Evolutionary conservation across 306 rosid genomes (phyloP).

Genomic region (Herpetospermum pedunculosum): DNA sequence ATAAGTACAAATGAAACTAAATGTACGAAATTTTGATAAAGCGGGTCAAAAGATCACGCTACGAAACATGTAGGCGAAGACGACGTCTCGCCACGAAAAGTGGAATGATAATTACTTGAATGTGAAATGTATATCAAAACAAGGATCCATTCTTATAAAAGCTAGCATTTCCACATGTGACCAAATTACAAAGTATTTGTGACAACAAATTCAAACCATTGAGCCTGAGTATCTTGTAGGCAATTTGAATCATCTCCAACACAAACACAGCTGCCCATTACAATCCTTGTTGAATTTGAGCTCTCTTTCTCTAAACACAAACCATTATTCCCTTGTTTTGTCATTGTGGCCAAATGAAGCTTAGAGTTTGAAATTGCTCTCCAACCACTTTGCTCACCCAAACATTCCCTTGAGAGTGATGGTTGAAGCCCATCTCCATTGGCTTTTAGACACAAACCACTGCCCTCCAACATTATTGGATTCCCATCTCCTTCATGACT

Average conservation of each 20-base stretch:
- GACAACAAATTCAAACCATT: conserved; percentile 32
- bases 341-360: conserved; percentile 31
- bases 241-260: conserved; percentile 18
- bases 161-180: background rate
- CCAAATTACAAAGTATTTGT: conserved; percentile 15
- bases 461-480: conserved; percentile 16
- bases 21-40: too few species aligned
- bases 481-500: conserved; percentile 19
- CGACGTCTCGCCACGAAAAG: too few species aligned
- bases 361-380: conserved; percentile 15
- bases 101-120: too few species aligned
- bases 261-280: conserved; percentile 29
- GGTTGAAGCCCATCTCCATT: conserved; percentile 19
- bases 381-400: conserved; percentile 22
- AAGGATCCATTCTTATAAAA: too few species aligned
- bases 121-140: too few species aligned
- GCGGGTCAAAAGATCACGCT: too few species aligned
- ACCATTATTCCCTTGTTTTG: background rate
- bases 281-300: conserved; percentile 19
- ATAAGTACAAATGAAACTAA: too few species aligned
- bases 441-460: conserved; percentile 21
- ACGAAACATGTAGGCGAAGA: too few species aligned
- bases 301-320: conserved; percentile 26
- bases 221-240: conserved; percentile 26
- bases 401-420: conserved; percentile 21